A percentile compares a stretch with the other conserved stretches of the same genome.
phyloP scores from a whole-genome alignment of 345 rosid genomes.

The Dovyalis caffra region DNA sequence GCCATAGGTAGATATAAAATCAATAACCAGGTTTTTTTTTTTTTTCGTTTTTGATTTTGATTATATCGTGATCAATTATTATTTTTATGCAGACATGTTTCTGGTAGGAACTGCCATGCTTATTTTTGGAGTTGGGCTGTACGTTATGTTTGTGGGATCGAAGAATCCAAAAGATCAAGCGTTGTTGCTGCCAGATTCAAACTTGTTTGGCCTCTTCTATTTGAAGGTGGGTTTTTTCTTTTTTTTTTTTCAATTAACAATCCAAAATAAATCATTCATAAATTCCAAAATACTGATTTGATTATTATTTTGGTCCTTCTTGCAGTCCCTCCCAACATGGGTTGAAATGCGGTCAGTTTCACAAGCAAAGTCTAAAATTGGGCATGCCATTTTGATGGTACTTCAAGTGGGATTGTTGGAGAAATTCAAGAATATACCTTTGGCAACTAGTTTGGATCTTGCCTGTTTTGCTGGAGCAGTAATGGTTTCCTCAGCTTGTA shows the following conservation, averaged over 20 bases:
- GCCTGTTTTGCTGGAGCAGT: slow-evolving; percentile 69
- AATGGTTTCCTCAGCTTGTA: slow-evolving; percentile 50
- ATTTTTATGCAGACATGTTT: slow-evolving; percentile 55
- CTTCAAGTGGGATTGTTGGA: slow-evolving; percentile 73
- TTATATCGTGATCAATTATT: not conserved
- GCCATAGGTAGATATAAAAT: slow-evolving; percentile 46
- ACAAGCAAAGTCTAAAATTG: slow-evolving; percentile 63
- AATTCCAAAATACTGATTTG: not conserved
- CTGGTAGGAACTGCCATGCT: slow-evolving; percentile 65
- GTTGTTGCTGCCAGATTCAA: slow-evolving; percentile 36
- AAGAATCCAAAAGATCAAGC: slow-evolving; percentile 20
- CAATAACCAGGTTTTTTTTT: not conserved
- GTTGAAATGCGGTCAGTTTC: slow-evolving; percentile 50
- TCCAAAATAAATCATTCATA: not conserved
- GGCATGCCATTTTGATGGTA: slow-evolving; percentile 63
- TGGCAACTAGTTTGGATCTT: slow-evolving; percentile 53
- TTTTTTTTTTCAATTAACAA: not conserved
- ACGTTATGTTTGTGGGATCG: slow-evolving; percentile 59
- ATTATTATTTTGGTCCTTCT: not conserved
- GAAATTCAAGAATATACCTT: slow-evolving; percentile 54
- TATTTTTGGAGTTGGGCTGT: slow-evolving; percentile 55
- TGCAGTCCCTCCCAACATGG: slow-evolving; percentile 56
- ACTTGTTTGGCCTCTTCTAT: slow-evolving; percentile 53
- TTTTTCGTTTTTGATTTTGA: not conserved
- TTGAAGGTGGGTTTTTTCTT: slow-evolving; percentile 30